Percentiles rank a stretch among this genome's conserved stretches.
These are phyloP conservation scores for Kodamaea hsintzibuensis DNA, from an alignment of 805 yeast species.

Conservation along the genomic window DNA sequence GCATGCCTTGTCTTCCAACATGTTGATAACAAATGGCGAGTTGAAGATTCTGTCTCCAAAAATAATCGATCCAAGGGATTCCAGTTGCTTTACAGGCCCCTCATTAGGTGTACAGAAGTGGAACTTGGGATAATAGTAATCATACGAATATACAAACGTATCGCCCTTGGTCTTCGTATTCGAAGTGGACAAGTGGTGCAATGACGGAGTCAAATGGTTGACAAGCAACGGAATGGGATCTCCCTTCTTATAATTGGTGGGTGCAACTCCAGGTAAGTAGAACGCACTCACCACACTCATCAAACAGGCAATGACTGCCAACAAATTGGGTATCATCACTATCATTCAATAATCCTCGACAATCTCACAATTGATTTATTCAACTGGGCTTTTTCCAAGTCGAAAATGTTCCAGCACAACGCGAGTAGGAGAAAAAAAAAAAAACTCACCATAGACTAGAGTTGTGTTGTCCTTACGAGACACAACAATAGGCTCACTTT, in stretches of 20 bases:
- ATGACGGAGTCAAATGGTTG: slow-evolving; percentile 85
- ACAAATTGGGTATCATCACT: neutral
- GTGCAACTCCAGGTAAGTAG: slow-evolving; percentile 95
- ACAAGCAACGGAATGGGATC: slow-evolving; percentile 78
- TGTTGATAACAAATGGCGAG: slow-evolving; percentile 80
- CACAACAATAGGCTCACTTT: neutral
- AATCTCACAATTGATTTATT: neutral
- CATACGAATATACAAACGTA: slow-evolving; percentile 70
- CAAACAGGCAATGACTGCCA: slow-evolving; percentile 7
- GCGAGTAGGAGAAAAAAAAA: neutral
- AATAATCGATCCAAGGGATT: slow-evolving; percentile 86
- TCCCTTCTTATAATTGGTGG: slow-evolving; percentile 77
- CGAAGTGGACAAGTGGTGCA: slow-evolving; percentile 33
- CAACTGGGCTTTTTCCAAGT: neutral
- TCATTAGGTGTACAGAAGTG: slow-evolving; percentile 79
- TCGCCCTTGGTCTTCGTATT: slow-evolving; percentile 39
- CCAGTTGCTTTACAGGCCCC: slow-evolving; percentile 73
- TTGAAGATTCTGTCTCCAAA: slow-evolving; percentile 95
- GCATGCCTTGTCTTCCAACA: slow-evolving; percentile 76
- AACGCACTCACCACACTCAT: slow-evolving; percentile 47
- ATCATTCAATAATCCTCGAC: neutral
- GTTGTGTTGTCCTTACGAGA: neutral
- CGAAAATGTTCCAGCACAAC: neutral
- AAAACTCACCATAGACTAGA: neutral
- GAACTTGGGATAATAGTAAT: slow-evolving; percentile 79